phyloP scores from a whole-genome alignment of 371 early-diverging fungal genomes.

The Mortierella sp. region DNA sequence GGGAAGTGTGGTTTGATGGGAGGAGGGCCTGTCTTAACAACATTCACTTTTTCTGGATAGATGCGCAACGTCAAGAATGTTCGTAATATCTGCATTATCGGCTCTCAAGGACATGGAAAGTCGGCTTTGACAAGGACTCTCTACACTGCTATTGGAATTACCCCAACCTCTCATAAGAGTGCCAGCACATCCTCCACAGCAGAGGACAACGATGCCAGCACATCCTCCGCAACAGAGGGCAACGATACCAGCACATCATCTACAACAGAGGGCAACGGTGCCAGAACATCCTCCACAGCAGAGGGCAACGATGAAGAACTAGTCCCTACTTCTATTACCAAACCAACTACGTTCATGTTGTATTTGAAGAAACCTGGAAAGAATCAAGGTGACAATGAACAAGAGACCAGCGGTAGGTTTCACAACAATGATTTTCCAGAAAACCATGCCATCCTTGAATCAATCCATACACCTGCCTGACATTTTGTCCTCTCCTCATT shows the following conservation, averaged over 20 bases:
- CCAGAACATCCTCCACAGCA: constrained; percentile 99
- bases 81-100: constrained; percentile 99
- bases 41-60: too few species aligned
- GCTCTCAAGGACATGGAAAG: constrained; percentile 99
- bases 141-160: constrained; percentile 76
- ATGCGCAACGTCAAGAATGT: constrained; percentile 78
- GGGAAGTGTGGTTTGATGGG: too few species aligned
- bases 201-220: constrained; percentile 99
- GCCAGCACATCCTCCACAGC: too few species aligned
- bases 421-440: background rate
- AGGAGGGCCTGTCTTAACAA: too few species aligned
- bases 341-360: constrained; percentile 99
- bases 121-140: constrained; percentile 98
- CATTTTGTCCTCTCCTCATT: background rate
- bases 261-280: constrained; percentile 99
- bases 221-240: constrained; percentile 99
- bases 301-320: constrained; percentile 99
- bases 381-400: constrained; percentile 89
- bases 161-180: background rate
- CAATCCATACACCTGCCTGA: background rate
- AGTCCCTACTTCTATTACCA: constrained; percentile 99
- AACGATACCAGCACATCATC: constrained; percentile 99
- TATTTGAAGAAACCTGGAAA: constrained; percentile 94
- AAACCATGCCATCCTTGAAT: too few species aligned
- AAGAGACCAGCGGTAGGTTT: constrained; percentile 92